phyloP scores from a whole-genome alignment of 2,329 filamentous ascomycete genomes.

The Apiospora marii region DNA sequence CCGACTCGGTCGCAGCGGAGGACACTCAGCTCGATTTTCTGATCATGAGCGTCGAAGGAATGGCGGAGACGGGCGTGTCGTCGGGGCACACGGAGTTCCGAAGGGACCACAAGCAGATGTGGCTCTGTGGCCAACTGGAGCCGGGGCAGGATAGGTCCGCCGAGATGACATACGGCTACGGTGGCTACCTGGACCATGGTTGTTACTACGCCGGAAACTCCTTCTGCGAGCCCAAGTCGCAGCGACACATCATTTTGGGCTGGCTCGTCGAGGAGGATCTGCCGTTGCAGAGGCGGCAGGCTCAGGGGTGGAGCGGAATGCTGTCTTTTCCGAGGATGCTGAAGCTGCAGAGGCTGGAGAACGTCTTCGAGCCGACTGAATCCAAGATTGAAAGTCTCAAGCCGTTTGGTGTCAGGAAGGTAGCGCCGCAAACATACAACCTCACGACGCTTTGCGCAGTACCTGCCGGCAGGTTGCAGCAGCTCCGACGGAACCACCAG shows the following conservation, averaged over 20 bases:
- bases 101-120: conserved; percentile 11
- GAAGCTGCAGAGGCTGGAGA: background rate
- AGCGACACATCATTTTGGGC: background rate
- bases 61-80: background rate
- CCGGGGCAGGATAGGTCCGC: background rate
- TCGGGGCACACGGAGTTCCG: background rate
- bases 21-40: background rate
- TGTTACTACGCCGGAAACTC: conserved; percentile 6
- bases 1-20: background rate
- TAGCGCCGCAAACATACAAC: background rate
- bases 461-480: background rate
- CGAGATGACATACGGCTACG: background rate
- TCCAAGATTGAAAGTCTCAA: conserved; percentile 1
- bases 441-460: conserved; percentile 3
- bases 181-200: background rate
- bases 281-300: background rate
- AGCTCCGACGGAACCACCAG: background rate
- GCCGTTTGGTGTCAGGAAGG: background rate
- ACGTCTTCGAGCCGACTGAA: background rate
- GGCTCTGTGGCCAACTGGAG: background rate
- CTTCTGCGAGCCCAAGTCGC: background rate
- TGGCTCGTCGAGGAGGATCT: conserved; percentile 2
- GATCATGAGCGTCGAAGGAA: background rate
- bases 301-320: conserved; percentile 2
- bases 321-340: background rate